Conservation (phyloP, 257 asterid genomes). For the Solanum pinnatisectum region DNA sequence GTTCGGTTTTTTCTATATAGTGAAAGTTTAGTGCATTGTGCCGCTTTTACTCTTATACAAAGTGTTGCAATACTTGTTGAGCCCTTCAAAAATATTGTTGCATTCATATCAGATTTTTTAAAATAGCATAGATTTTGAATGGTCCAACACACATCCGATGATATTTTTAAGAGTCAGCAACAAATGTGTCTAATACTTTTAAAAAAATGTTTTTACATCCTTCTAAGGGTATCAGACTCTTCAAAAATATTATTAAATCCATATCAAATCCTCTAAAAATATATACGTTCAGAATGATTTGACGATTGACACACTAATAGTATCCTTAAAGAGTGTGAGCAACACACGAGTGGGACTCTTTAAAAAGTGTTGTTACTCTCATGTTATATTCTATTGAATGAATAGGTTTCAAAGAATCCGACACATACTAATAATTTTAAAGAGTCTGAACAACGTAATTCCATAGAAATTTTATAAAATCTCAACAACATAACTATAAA, state of each 20-base stretch:
- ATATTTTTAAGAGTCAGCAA: not conserved
- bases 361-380: not conserved
- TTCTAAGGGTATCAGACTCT: accelerated
- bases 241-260: not conserved
- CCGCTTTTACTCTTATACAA: no score
- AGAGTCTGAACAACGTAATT: not conserved
- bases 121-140: not conserved
- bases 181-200: not conserved
- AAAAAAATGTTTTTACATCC: not conserved
- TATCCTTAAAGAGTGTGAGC: not conserved
- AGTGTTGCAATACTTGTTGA: not conserved
- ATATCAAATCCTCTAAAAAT: not conserved
- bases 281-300: not conserved
- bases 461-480: not conserved
- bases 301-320: not conserved
- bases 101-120: not conserved
- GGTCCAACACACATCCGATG: not conserved
- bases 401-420: not conserved
- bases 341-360: not conserved
- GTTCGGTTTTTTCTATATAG: no score
- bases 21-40: not conserved
- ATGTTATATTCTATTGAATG: not conserved
- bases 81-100: not conserved
- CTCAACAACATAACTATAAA: no score
- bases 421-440: not conserved